Evolutionary conservation across 257 asterid species (phyloP).

Genomic region (Nicotiana tomentosiformis): DNA sequence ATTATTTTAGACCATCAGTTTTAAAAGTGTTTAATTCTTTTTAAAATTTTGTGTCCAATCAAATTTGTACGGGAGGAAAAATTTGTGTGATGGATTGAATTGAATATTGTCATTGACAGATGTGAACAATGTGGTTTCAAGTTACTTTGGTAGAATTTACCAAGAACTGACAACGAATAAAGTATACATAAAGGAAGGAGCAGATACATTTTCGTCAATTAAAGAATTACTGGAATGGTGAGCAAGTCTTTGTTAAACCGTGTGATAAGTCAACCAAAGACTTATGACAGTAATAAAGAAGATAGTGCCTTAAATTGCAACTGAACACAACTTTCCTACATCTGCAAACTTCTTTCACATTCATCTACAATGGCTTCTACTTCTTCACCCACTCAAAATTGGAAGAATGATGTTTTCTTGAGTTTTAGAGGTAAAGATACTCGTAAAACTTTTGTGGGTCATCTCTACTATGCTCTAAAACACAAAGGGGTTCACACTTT

Average conservation of each 20-base stretch:
- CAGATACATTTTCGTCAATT: not conserved
- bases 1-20: not conserved
- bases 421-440: conserved; percentile 15
- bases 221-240: not conserved
- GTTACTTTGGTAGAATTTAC: not conserved
- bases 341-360: not conserved
- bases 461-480: conserved; percentile 4
- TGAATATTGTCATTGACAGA: not conserved
- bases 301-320: not conserved
- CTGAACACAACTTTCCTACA: not conserved
- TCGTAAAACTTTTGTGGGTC: conserved; percentile 6
- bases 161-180: not conserved
- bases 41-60: not conserved
- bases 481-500: conserved; percentile 6
- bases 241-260: not conserved
- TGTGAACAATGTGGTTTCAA: not conserved
- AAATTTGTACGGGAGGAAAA: not conserved
- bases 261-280: not conserved
- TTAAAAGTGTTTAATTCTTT: not conserved
- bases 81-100: not conserved
- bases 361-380: conserved; percentile 5
- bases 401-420: conserved; percentile 13
- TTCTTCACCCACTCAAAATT: not conserved
- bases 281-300: not conserved
- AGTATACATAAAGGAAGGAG: not conserved